phyloP scores from a whole-genome alignment of 805 yeast species.

The Torulaspora quercuum region DNA sequence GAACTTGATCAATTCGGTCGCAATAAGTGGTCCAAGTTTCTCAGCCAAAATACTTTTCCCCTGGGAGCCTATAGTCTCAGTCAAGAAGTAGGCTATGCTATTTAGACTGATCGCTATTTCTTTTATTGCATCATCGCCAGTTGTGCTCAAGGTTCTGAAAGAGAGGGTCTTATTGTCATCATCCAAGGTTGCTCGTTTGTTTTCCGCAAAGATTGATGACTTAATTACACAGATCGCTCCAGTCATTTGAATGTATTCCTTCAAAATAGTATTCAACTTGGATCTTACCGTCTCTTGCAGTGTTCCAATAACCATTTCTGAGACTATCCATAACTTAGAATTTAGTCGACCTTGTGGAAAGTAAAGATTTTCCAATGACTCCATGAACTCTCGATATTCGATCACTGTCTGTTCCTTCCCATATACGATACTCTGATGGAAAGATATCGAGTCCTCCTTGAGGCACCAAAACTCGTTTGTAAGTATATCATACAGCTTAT shows the following conservation, averaged over 20 bases:
- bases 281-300: constrained; percentile 23
- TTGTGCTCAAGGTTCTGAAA: constrained; percentile 1
- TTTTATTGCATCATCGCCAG: constrained; percentile 2
- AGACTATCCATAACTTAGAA: constrained; percentile 27
- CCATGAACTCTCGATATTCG: constrained; percentile 22
- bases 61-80: constrained; percentile 1
- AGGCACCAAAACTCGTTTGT: constrained; percentile 28
- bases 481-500: constrained; percentile 18
- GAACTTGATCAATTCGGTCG: constrained; percentile 26
- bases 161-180: constrained; percentile 1
- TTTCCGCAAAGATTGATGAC: constrained; percentile 19
- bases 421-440: constrained; percentile 7
- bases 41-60: constrained; percentile 7
- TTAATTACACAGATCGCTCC: constrained; percentile 18
- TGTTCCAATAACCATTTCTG: constrained; percentile 24
- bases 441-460: constrained; percentile 14
- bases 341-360: constrained; percentile 22
- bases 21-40: constrained; percentile 21
- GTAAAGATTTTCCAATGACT: constrained; percentile 18
- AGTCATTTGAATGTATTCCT: constrained; percentile 19
- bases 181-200: constrained; percentile 11
- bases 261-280: constrained; percentile 16
- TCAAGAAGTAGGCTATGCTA: constrained; percentile 5
- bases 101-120: constrained; percentile 13
- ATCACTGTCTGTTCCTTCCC: constrained; percentile 18